Base-by-base conservation (phyloP, 2,329 filamentous ascomycete genomes). In the Ceratocystis eucalypticola region DNA sequence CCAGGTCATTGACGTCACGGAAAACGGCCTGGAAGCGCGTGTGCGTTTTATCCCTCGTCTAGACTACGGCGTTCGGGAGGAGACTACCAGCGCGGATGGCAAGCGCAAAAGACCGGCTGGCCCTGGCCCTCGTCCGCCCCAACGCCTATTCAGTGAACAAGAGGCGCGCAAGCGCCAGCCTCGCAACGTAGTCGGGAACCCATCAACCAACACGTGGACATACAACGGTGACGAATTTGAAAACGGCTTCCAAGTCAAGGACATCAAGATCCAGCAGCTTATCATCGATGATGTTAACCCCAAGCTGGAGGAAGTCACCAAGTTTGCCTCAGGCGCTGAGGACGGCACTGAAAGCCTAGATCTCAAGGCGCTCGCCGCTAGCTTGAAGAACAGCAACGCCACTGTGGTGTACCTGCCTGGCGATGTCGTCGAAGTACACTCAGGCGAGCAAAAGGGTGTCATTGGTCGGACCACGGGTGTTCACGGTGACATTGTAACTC, bases 331-430 rank as follows among this genome's bases (percentile, higher is more conserved):
- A 33, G 89, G 89, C 8, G 87, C 86, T 20, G 92, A 96, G 70
- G 94, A 97, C 74, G 94, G 94, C 20, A 92, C 91, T 0, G 91
- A 96, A 71, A 96, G 95, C 70, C 82, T 99, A 45, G 94, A 99
- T 76, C 82, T 99, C 55, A 88, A 92, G 72, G 91, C 93, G 1
- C 81, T 99, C 65, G 91, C 93, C 7, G 89, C 91, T 62, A 96
- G 91, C 70, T 80, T 97, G 65, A 96, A 96, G 74, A 89, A 90
- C 68, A 88, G 86, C 70, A 89, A 88, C 68, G 85, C 86, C 7
- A 88, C 88, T 69, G 88, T 92, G 44, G 88, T 88, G 2, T 99
- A 96, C 72, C 83, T 96, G 4, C 89, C 92, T 2, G 95, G 95
- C 44, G 94, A 99, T 74, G 86, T 92, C n/a, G 92, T 99, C 25